Conservation (phyloP, 1,284 basidiomycete species). For the Malassezia furfur region DNA sequence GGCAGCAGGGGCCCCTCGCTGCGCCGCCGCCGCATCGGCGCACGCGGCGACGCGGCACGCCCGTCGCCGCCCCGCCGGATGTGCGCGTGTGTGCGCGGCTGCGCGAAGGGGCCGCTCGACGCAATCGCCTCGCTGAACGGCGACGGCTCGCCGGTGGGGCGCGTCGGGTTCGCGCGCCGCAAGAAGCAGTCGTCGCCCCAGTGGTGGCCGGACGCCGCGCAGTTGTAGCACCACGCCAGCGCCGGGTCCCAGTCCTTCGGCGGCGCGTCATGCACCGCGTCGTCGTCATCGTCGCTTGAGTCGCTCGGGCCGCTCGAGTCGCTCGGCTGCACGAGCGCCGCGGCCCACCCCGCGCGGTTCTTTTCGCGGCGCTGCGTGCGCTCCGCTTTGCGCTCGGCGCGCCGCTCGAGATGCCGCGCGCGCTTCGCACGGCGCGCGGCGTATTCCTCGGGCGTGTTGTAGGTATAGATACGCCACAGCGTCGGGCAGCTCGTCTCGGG, state of each 20-base stretch:
- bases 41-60: background rate
- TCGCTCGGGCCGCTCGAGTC: constrained; percentile 15
- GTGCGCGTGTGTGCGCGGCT: background rate
- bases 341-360: constrained; percentile 8
- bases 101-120: constrained; percentile 59
- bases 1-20: background rate
- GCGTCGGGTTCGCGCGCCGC: constrained; percentile 53
- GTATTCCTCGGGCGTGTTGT: constrained; percentile 58
- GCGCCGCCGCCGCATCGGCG: background rate
- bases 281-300: constrained; percentile 13
- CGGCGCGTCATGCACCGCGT: constrained; percentile 14
- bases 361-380: constrained; percentile 3
- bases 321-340: constrained; percentile 6
- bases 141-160: constrained; percentile 56
- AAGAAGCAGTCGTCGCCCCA: constrained; percentile 75
- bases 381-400: background rate
- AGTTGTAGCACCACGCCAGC: constrained; percentile 73
- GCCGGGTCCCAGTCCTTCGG: constrained; percentile 22
- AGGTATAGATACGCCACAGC: constrained; percentile 76
- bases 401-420: constrained; percentile 15
- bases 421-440: constrained; percentile 20
- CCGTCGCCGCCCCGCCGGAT: background rate
- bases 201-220: constrained; percentile 62
- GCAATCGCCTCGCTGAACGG: constrained; percentile 67
- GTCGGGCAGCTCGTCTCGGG: constrained; percentile 71